A percentile compares a stretch with the other conserved stretches of the same genome.
These are phyloP conservation scores for Dalbergia oliveri DNA, from an alignment of 306 rosid species.

Conservation along the genomic window DNA sequence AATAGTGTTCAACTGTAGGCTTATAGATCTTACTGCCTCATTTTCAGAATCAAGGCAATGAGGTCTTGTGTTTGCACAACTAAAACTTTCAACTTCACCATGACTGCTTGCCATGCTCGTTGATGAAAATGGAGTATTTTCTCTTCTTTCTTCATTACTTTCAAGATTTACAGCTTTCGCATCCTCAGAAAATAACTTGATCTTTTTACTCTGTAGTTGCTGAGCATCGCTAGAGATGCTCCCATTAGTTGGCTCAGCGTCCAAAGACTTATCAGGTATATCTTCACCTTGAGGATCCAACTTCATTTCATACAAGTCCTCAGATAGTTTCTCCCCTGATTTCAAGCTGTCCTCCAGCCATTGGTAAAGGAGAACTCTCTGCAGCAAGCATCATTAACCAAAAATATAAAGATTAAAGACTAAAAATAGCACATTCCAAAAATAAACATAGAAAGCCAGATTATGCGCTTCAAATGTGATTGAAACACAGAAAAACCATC, in stretches of 20 bases:
- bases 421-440: slow-evolving; percentile 19
- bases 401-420: slow-evolving; percentile 16
- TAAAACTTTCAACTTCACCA: slow-evolving; percentile 41
- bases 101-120: slow-evolving; percentile 40
- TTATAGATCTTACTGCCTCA: slow-evolving; percentile 55
- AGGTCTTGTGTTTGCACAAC: slow-evolving; percentile 42
- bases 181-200: slow-evolving; percentile 53
- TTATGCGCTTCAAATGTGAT: slow-evolving; percentile 8
- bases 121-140: slow-evolving; percentile 35
- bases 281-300: slow-evolving; percentile 52
- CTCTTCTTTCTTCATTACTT: slow-evolving; percentile 42
- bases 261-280: slow-evolving; percentile 43
- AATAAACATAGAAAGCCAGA: slow-evolving; percentile 31
- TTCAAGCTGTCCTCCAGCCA: slow-evolving; percentile 93
- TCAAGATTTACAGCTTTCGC: slow-evolving; percentile 42
- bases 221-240: slow-evolving; percentile 50
- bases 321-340: slow-evolving; percentile 72
- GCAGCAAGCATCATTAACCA: slow-evolving; percentile 42
- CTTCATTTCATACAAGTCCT: slow-evolving; percentile 66
- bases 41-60: slow-evolving; percentile 49
- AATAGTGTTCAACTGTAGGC: slow-evolving; percentile 27
- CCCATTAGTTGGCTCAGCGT: slow-evolving; percentile 35
- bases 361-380: slow-evolving; percentile 72
- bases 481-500: slow-evolving; percentile 16
- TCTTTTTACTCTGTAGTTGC: slow-evolving; percentile 56